Base-by-base conservation (phyloP, 2,329 filamentous ascomycete species). In the Verruconis gallopava region DNA sequence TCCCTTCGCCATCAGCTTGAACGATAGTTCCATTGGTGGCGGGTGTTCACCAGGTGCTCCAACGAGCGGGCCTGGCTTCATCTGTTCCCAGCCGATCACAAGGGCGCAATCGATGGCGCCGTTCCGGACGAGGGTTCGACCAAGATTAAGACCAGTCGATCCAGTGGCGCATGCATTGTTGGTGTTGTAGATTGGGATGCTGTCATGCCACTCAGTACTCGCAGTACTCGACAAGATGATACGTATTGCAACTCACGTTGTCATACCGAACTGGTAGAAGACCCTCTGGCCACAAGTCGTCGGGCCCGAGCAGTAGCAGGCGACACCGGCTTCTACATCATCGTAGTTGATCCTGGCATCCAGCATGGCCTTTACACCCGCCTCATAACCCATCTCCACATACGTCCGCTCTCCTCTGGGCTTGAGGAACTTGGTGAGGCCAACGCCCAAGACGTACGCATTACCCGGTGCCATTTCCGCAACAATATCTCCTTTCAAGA, bases 401-500 rank as follows among this genome's bases (percentile, higher is more conserved):
- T 59, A 60, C 43, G 57, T 55, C 43, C 53, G 47, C 40, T 53
- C 50, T 15, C 52, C 51, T 6, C 54, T 49, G 4, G 57, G 57
- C 45, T 59, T 57, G 33, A 52, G 40, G 42, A 53, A 53, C 19
- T 48, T 45, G 32, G 51, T 50, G 47, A 53, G 46, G 37, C 51
- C 51, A 13, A 53, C 51, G 41, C 51, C 51, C 13, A 50, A 30
- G 25, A 53, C 47, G 42, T 52, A 53, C 13, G 51, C 47, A 22
- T 56, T 39, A 35, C 54, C 51, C 2, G 51, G 45, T 13, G 51
- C 49, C 53, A 57, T 59, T 30, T 30, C 25, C n/a, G n/a, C n/a
- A n/a, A n/a, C n/a, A n/a, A n/a, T n/a, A n/a, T n/a, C n/a, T n/a
- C n/a, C n/a, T n/a, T n/a, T n/a, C n/a, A n/a, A n/a, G n/a, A n/a